phyloP scores from a whole-genome alignment of 805 yeast species.

The Sugiyamaella mastotermitis region DNA sequence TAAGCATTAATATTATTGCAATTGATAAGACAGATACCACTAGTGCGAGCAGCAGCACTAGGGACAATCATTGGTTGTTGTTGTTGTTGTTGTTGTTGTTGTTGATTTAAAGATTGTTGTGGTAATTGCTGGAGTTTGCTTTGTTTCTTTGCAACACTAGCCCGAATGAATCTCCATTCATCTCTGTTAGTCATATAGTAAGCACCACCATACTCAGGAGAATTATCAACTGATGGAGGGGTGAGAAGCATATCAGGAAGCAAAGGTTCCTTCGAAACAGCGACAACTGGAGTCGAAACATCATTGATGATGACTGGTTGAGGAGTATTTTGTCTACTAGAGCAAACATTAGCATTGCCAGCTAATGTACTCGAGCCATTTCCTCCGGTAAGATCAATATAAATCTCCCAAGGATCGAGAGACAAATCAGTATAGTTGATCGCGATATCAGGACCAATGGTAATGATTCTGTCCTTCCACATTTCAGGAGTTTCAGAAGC shows the following conservation, averaged over 20 bases:
- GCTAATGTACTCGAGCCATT: background rate
- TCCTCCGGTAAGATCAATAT: conserved; percentile 5
- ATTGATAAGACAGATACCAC: too few species aligned
- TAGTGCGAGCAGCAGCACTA: too few species aligned
- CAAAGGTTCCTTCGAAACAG: background rate
- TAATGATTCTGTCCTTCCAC: conserved; percentile 10
- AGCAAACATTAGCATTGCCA: background rate
- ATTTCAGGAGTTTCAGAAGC: conserved; percentile 11
- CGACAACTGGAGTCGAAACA: background rate
- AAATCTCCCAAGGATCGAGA: conserved; percentile 5
- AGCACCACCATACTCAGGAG: background rate
- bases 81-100: too few species aligned
- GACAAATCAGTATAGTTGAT: conserved; percentile 3
- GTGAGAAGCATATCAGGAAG: background rate
- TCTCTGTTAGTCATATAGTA: conserved; percentile 8
- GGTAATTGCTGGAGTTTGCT: too few species aligned
- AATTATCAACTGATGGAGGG: background rate
- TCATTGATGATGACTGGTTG: background rate
- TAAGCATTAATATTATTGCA: too few species aligned
- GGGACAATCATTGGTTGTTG: too few species aligned
- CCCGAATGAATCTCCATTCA: conserved; percentile 10
- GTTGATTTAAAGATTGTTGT: too few species aligned
- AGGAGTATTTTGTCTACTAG: too few species aligned
- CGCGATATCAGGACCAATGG: conserved; percentile 6
- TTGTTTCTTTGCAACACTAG: conserved; percentile 2